Base-by-base conservation (phyloP, 2,329 filamentous ascomycete genomes). In the Aureobasidium pullulans region DNA sequence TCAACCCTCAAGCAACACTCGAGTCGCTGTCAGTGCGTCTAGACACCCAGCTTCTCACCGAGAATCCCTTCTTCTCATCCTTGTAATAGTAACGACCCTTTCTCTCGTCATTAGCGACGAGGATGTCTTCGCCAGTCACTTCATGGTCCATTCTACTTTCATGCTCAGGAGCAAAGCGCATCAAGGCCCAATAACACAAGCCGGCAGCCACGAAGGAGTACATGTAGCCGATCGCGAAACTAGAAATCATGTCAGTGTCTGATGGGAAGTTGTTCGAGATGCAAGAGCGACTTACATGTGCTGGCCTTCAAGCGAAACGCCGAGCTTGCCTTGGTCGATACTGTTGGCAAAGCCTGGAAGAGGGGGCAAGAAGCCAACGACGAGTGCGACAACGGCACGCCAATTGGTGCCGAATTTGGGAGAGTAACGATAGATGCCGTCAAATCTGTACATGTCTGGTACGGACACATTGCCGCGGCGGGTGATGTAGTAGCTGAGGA, bases 341-440 rank as follows among this genome's bases (percentile, higher is more conserved):
- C 48, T 52, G 8, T 63, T 57, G 5, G 60, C 63, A 40, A 68
- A 65, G 1, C 66, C 66, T 1, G 66, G 65, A 6, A 64, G 50
- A 9, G 66, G 59, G 11, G 66, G 66, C 0, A 62, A 39, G 39
- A 63, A 67, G 5, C 65, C 64, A 13, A 66, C 53, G 6, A 61
- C 44, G 58, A 63, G 65, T 7, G 67, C 65, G 2, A 62, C 60
- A 5, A 65, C 59, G 1, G 67, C 62, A 16, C 65, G 62, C 67
- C 67, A 67, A 43, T 68, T 68, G 6, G 61, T 63, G 1, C 57
- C 66, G 31, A 60, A 62, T n/a, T 59, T 49, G 34, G 48, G 48
- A 2, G 64, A 63, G 53, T 68, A 69, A 9, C 63, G 63, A 56
- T 69, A 69, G 15, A 57, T 56, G 15, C 64, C 67, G 19, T 61